phyloP scores from a whole-genome alignment of 108 stramenopile species.

The Conticribra weissflogii region DNA sequence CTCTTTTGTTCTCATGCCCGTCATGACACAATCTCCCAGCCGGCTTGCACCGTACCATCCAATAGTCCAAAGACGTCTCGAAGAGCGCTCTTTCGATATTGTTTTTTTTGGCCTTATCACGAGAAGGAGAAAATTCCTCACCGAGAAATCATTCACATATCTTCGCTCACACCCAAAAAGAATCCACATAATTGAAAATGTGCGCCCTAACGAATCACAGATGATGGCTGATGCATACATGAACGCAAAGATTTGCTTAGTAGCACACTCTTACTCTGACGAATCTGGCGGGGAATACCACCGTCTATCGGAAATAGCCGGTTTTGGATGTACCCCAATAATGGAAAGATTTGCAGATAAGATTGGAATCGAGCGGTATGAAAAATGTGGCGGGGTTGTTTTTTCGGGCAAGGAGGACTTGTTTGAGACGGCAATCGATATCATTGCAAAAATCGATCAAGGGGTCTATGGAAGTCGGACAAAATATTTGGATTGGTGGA shows the following conservation, averaged over 20 bases:
- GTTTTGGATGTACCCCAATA: constrained; percentile 20
- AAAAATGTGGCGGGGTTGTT: too few relatives aligned
- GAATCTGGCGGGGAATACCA: constrained; percentile 21
- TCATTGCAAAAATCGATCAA: too few relatives aligned
- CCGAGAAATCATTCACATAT: too few relatives aligned
- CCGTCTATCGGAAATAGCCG: constrained; percentile 17
- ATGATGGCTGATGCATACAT: neutral
- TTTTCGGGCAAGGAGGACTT: too few relatives aligned
- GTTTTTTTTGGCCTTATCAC: constrained; percentile 15
- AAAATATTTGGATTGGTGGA: constrained; percentile 19
- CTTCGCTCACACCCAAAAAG: neutral
- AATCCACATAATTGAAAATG: neutral
- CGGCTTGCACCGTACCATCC: constrained; percentile 3
- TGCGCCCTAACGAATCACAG: neutral
- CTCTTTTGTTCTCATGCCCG: constrained; percentile 6
- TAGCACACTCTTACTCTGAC: constrained; percentile 11
- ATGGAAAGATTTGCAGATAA: constrained; percentile 13
- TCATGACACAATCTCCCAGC: constrained; percentile 21
- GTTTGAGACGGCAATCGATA: too few relatives aligned
- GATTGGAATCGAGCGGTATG: constrained; percentile 2
- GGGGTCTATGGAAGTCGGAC: neutral
- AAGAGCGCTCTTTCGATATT: constrained; percentile 1
- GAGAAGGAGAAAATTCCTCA: too few relatives aligned
- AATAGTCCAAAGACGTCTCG: neutral
- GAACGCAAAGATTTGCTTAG: constrained; percentile 15